Base-by-base conservation (phyloP, 768 basidiomycete species). In the Tulasnella sp. region DNA sequence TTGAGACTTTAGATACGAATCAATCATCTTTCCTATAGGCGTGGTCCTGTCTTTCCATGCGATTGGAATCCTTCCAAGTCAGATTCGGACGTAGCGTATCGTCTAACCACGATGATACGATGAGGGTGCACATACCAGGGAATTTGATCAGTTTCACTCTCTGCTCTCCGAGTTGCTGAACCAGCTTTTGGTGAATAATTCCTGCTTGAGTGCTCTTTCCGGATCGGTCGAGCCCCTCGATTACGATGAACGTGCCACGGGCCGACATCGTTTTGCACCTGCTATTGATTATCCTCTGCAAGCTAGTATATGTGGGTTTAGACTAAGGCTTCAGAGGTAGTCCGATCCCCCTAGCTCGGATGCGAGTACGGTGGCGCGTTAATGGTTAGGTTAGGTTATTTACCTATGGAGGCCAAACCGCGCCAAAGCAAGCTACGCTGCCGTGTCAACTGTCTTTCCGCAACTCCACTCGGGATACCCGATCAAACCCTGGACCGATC, bases 211-310 rank as follows among this genome's bases (percentile, higher is more conserved):
- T 99, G 42, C 92, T 93, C 83, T 99, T 99, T 20, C 98, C 98
- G 0, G 94, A 95, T 79, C 93, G 88, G 83, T 99, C 97, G n/a
- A 99, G 90, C 18, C 97, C 98, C 84, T 98, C 96, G 73, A 98
- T 87, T 48, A 95, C 96, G 82, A 98, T 92, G 85, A 99, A 96
- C 9, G 92, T 88, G 0, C 93, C 94, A 20, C 92, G 88, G 15
- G 18, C 39, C n/a, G 77, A 67, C 75, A 76, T 76, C 39, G 39
- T 74, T 11, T 23, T 3, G 29, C 9, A 3, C 7, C 26, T 39
- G 55, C 20, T 57, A 29, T 29, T 23, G 20, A 29, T 16, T 15
- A 57, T 3, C 2, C 44, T 13, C 44, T 44, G 44, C 13, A 18
- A 15, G 44, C 44, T 20, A 15, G 55, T 23, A 57, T 20, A 13